Evolutionary conservation across 495 filamentous ascomycete genomes (phyloP).

Genomic region (Viridothelium virens): DNA sequence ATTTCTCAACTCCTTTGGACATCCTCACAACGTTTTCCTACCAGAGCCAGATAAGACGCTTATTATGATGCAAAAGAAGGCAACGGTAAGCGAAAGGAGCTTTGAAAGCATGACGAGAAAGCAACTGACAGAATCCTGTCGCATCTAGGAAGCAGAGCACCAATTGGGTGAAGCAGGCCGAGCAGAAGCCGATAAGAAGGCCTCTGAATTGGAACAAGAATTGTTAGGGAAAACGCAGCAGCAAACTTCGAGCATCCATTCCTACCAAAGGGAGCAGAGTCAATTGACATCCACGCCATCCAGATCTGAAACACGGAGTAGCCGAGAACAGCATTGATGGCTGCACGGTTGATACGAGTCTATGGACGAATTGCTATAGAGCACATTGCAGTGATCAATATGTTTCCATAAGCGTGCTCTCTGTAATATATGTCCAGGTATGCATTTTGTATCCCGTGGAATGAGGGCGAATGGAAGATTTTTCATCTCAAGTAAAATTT

Average conservation of each 20-base stretch:
- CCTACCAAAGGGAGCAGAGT: neutral
- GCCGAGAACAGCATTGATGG: neutral
- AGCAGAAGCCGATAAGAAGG: neutral
- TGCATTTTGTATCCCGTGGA: no score
- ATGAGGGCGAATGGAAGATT: no score
- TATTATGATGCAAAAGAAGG: slow-evolving; percentile 1
- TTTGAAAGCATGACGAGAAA: neutral
- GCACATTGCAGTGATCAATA: no score
- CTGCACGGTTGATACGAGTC: neutral
- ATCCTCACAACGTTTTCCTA: slow-evolving; percentile 6
- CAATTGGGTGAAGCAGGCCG: neutral
- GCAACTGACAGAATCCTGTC: neutral
- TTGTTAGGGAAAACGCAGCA: neutral
- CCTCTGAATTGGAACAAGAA: neutral
- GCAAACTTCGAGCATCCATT: neutral
- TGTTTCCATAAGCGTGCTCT: no score
- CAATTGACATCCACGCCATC: neutral
- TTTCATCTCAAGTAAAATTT: no score
- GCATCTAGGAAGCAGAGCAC: neutral
- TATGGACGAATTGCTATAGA: neutral
- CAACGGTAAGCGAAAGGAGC: neutral
- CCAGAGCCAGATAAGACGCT: neutral
- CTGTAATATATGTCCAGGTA: no score
- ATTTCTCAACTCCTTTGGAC: neutral
- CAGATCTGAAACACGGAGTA: neutral